phyloP scores from a whole-genome alignment of 371 early-diverging fungal species.

The Apophysomyces elegans region DNA sequence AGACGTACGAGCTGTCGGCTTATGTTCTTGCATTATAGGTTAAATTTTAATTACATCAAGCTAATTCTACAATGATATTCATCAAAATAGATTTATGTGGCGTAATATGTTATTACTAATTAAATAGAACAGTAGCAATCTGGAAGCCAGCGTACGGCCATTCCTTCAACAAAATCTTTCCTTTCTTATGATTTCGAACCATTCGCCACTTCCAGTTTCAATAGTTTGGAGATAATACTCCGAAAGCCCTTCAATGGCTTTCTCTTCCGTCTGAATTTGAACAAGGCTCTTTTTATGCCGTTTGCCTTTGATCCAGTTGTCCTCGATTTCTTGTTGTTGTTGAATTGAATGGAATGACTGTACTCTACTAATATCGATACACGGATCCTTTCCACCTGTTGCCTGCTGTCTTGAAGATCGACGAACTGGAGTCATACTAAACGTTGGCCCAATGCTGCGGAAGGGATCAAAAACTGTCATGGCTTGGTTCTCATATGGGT shows the following conservation, averaged over 20 bases:
- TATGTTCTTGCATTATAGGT: too few relatives aligned
- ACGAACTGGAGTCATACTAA: conserved; percentile 34
- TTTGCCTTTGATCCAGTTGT: conserved; percentile 38
- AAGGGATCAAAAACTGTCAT: conserved; percentile 28
- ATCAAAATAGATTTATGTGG: not conserved
- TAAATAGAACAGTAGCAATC: not conserved
- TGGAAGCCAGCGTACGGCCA: not conserved
- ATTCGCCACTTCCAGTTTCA: conserved; percentile 47
- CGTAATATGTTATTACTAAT: not conserved
- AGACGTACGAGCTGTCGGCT: too few relatives aligned
- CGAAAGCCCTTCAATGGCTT: conserved; percentile 36
- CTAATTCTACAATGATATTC: too few relatives aligned
- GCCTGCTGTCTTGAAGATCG: conserved; percentile 9
- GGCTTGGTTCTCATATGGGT: not conserved
- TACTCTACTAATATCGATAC: not conserved
- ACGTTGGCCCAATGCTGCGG: conserved; percentile 30
- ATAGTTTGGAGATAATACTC: conserved; percentile 49
- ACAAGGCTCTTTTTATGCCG: conserved; percentile 40
- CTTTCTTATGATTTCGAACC: conserved; percentile 40
- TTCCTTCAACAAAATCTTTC: conserved; percentile 7
- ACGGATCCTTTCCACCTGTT: not conserved
- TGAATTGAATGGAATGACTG: conserved; percentile 47
- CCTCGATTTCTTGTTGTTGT: conserved; percentile 46
- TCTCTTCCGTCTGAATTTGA: conserved; percentile 52
- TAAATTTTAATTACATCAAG: too few relatives aligned